Evolutionary conservation across 495 filamentous ascomycete species (phyloP), one percentile per base, ranked within the genome.

Genomic region (Cercophora newfieldiana): DNA sequence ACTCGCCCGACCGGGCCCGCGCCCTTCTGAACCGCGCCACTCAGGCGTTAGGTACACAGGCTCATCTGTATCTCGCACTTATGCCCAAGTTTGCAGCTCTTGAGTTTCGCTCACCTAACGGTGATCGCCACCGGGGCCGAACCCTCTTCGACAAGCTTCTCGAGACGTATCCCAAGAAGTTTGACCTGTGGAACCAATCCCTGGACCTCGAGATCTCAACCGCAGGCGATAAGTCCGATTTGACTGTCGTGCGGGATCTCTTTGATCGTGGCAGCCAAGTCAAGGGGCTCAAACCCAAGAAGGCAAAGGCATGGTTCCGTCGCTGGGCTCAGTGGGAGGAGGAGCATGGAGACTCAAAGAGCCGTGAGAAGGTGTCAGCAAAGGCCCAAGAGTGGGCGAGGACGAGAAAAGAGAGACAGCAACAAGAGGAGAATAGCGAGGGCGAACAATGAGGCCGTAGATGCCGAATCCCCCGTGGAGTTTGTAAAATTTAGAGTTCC

Each of bases 71-170:
- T 78, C 83, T 93, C 59, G 83, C 87, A 56, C 87, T 96, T 0
- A 92, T 94, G 61, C 83, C 86, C 67, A 92, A 93, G 73, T 97
- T 98, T 74, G 95, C 88, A 0, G 90, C 90, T 59, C 84, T 99
- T 7, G 95, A 99, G 76, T 99, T 96, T 83, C 88, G 87, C 66
- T 93, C 90, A 14, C 78, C 87, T 18, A 87, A 91, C 70, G 96
- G 93, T 33, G 92, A 95, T 70, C 81, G 91, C 3, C 95, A 99
- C 79, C 91, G 93, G 29, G 95, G 94, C 22, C 90, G 96, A 8
- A 98, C 95, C 5, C 88, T 98, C 50, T 97, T 98, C 70, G 95
- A 97, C 77, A 91, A 88, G 33, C 83, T 99, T 4, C 81, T 97
- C 7, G 84, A 87, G 25, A 89, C 89, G 18, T 97, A 90, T 82